phyloP scores from a whole-genome alignment of 169 alveolate genomes.

The Plasmodium fragile region DNA sequence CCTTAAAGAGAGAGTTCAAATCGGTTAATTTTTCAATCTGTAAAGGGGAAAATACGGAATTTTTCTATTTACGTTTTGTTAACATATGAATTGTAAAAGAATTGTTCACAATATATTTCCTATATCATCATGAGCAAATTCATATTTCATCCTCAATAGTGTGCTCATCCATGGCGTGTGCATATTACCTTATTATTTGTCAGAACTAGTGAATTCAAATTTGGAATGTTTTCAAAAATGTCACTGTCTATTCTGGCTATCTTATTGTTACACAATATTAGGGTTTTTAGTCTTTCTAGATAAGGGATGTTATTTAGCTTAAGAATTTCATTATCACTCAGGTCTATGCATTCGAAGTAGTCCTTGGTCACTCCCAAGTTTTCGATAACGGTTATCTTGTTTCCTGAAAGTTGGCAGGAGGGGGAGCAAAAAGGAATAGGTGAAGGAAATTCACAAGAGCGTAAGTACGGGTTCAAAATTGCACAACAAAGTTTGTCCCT shows the following conservation, averaged over 20 bases:
- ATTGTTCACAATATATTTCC: background rate
- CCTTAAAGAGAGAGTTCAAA: constrained; percentile 80
- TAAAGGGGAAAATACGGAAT: background rate
- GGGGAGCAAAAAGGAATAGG: background rate
- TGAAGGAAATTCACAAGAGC: background rate
- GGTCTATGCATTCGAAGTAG: constrained; percentile 91
- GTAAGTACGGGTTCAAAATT: background rate
- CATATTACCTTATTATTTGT: constrained; percentile 89
- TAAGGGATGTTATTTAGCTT: constrained; percentile 90
- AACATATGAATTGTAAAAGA: background rate
- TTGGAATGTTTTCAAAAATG: constrained; percentile 83
- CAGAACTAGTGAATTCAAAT: constrained; percentile 89
- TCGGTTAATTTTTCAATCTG: constrained; percentile 79
- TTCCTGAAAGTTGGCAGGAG: constrained; percentile 82
- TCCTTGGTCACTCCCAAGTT: constrained; percentile 93
- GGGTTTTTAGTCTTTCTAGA: constrained; percentile 86
- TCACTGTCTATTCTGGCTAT: constrained; percentile 86
- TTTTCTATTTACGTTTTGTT: background rate
- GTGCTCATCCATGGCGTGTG: constrained; percentile 68
- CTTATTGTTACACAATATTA: constrained; percentile 88
- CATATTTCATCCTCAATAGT: background rate
- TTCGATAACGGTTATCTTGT: constrained; percentile 89
- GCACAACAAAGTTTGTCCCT: background rate
- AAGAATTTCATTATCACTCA: constrained; percentile 91
- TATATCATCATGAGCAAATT: background rate